A percentile compares a stretch with the other conserved stretches of the same genome.
Evolutionary conservation across 495 filamentous ascomycete species (phyloP).

Genomic region (Penicillium silybi): DNA sequence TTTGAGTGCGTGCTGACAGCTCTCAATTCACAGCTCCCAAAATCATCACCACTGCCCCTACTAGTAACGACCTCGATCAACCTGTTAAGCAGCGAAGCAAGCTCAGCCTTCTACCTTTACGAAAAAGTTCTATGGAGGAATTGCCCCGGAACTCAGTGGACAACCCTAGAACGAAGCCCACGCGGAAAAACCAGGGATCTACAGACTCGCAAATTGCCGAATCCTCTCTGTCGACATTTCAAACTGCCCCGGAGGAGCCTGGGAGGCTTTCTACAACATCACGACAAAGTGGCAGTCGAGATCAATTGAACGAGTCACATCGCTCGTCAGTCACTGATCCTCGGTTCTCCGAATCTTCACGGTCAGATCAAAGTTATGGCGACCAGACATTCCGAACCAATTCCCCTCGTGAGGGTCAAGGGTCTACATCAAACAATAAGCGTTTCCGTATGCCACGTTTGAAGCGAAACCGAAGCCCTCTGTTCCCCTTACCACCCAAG

Average conservation of each 20-base stretch:
- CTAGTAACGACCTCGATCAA: constrained; percentile 55
- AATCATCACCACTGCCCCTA: constrained; percentile 92
- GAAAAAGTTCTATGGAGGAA: constrained; percentile 35
- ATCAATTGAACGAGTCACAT: constrained; percentile 62
- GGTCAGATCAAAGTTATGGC: constrained; percentile 81
- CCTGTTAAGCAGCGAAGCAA: constrained; percentile 49
- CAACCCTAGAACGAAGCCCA: constrained; percentile 10
- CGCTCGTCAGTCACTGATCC: constrained; percentile 64
- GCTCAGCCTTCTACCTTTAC: constrained; percentile 28
- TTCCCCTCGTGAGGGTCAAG: constrained; percentile 23
- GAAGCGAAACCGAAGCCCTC: constrained; percentile 73
- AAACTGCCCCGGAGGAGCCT: constrained; percentile 65
- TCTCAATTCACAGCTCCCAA: constrained; percentile 59
- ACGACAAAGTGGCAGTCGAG: constrained; percentile 48
- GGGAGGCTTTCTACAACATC: constrained; percentile 53
- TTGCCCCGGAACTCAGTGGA: constrained; percentile 19
- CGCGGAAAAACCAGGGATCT: constrained; percentile 27
- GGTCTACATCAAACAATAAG: constrained; percentile 55
- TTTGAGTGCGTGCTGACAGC: neutral
- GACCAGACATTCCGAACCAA: constrained; percentile 54
- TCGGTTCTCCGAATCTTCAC: constrained; percentile 84
- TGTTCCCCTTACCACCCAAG: constrained; percentile 85
- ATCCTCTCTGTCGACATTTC: constrained; percentile 42
- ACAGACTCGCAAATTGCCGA: constrained; percentile 35
- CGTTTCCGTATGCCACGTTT: constrained; percentile 77